Percentiles rank a stretch among this genome's conserved stretches.
Conservation (phyloP, 2,329 filamentous ascomycete species). For the Xylaria sp. region DNA sequence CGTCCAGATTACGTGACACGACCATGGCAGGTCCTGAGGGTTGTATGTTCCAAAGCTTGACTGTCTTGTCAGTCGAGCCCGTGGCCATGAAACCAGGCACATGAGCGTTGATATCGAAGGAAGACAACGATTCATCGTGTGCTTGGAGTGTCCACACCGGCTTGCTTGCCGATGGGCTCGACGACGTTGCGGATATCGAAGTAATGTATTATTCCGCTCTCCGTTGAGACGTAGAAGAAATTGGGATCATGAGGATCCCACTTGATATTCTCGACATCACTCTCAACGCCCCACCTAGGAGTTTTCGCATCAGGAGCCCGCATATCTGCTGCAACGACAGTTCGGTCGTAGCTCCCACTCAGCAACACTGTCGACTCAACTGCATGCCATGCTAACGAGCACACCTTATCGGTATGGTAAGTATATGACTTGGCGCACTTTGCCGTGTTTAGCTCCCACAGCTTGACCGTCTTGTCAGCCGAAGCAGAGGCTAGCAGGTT, state of each 20-base stretch:
- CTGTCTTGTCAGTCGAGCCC: slow-evolving; percentile 90
- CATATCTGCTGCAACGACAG: slow-evolving; percentile 95
- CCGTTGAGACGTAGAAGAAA: slow-evolving; percentile 94
- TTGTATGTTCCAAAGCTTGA: slow-evolving; percentile 96
- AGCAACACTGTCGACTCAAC: slow-evolving; percentile 85
- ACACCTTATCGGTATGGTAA: slow-evolving; percentile 97
- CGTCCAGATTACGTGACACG: slow-evolving; percentile 86
- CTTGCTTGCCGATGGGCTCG: slow-evolving; percentile 76
- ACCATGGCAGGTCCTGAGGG: slow-evolving; percentile 85
- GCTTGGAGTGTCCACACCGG: slow-evolving; percentile 94
- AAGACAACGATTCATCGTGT: slow-evolving; percentile 88
- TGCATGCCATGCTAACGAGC: slow-evolving; percentile 92
- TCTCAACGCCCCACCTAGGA: slow-evolving; percentile 90
- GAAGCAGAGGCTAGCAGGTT: slow-evolving; percentile 95
- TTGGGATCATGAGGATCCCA: slow-evolving; percentile 95
- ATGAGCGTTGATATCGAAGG: slow-evolving; percentile 87
- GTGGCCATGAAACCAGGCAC: slow-evolving; percentile 95
- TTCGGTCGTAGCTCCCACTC: slow-evolving; percentile 94
- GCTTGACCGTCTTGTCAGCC: slow-evolving; percentile 94
- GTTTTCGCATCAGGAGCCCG: slow-evolving; percentile 82
- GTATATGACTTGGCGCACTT: slow-evolving; percentile 95
- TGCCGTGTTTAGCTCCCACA: slow-evolving; percentile 93
- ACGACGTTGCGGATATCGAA: slow-evolving; percentile 79
- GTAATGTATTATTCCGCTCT: slow-evolving; percentile 89
- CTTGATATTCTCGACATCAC: slow-evolving; percentile 88